Conservation (phyloP, 805 yeast genomes). For the Kazachstania kunashirensis region DNA sequence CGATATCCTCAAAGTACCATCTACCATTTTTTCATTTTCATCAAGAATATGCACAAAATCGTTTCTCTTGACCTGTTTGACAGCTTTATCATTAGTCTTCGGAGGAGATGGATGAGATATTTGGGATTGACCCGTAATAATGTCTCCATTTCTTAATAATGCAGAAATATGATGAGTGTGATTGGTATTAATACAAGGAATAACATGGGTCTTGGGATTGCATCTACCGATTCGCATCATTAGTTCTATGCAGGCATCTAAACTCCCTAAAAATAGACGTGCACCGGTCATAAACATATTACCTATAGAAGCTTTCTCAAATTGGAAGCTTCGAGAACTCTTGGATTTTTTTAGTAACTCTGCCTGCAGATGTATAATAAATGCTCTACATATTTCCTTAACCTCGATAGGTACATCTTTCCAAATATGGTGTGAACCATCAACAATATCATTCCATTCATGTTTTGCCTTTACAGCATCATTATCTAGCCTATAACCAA, state of each 20-base stretch:
- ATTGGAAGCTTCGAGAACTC: slow-evolving; percentile 39
- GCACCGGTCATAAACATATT: slow-evolving; percentile 77
- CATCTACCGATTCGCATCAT: slow-evolving; percentile 45
- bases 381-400: slow-evolving; percentile 66
- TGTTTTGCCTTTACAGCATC: slow-evolving; percentile 40
- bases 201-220: slow-evolving; percentile 42
- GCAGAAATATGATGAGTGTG: slow-evolving; percentile 85
- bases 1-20: neutral
- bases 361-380: slow-evolving; percentile 67
- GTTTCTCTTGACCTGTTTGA: neutral
- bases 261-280: slow-evolving; percentile 69
- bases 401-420: slow-evolving; percentile 32
- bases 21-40: neutral
- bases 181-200: slow-evolving; percentile 78
- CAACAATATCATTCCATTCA: slow-evolving; percentile 74
- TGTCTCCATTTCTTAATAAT: slow-evolving; percentile 50
- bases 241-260: slow-evolving; percentile 76
- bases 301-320: slow-evolving; percentile 75
- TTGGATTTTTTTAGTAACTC: slow-evolving; percentile 62
- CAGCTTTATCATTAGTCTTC: slow-evolving; percentile 5
- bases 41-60: slow-evolving; percentile 1
- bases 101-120: slow-evolving; percentile 70
- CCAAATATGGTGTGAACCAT: slow-evolving; percentile 72
- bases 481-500: slow-evolving; percentile 24
- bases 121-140: slow-evolving; percentile 85